A percentile compares a stretch with the other conserved stretches of the same genome.
These are phyloP conservation scores for Aspergillus pseudoterreus DNA, from an alignment of 2,329 filamentous ascomycete species.

Conservation along the genomic window DNA sequence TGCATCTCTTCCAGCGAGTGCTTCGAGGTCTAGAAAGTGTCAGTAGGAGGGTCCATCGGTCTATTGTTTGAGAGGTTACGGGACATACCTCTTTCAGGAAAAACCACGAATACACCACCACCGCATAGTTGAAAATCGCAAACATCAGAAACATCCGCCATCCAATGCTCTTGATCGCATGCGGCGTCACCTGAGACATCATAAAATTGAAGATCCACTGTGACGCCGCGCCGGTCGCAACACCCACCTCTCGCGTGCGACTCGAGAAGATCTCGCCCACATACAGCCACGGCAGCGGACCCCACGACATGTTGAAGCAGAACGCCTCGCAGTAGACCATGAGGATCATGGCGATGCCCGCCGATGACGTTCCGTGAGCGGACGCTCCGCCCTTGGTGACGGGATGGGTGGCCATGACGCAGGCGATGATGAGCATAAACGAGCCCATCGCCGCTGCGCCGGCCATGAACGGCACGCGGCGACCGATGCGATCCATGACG, in stretches of 20 bases:
- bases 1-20: conserved; percentile 47
- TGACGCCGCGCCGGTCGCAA: conserved; percentile 32
- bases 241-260: conserved; percentile 32
- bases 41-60: not conserved
- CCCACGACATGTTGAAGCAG: conserved; percentile 40
- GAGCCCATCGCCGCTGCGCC: conserved; percentile 50
- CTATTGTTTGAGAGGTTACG: no score
- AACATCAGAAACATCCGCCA: conserved; percentile 52
- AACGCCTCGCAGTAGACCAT: conserved; percentile 52
- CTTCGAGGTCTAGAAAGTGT: conserved; percentile 34
- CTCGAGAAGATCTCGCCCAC: conserved; percentile 36
- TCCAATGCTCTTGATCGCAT: conserved; percentile 45
- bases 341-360: conserved; percentile 46
- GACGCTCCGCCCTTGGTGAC: conserved; percentile 21
- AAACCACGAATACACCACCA: conserved; percentile 41
- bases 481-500: conserved; percentile 49
- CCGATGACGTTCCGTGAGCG: conserved; percentile 24
- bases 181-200: conserved; percentile 37
- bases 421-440: conserved; percentile 52
- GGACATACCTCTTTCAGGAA: conserved; percentile 31
- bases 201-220: conserved; percentile 42
- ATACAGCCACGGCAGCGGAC: conserved; percentile 35
- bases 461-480: conserved; percentile 46
- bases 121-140: conserved; percentile 46
- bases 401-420: conserved; percentile 47